Percentiles rank a stretch among this genome's conserved stretches.
These are phyloP conservation scores for Ceratocystis smalleyi DNA, from an alignment of 2,329 filamentous ascomycete genomes.

Conservation along the genomic window DNA sequence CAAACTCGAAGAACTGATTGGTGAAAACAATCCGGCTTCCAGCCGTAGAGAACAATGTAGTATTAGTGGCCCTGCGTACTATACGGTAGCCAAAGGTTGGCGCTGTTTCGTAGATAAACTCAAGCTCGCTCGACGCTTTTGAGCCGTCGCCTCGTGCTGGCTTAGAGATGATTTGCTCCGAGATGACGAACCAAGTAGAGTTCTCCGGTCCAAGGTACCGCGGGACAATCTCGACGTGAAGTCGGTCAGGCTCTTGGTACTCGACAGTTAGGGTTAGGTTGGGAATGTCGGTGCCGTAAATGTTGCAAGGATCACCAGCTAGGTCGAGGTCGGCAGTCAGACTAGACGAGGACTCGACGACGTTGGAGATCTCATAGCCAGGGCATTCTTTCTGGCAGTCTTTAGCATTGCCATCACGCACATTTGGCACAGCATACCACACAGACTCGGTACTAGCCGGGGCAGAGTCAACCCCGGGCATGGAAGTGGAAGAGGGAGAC, in stretches of 20 bases:
- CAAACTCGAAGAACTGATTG: conserved; percentile 64
- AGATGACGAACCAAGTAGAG: conserved; percentile 49
- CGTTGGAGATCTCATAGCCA: conserved; percentile 50
- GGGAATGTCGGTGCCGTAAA: conserved; percentile 61
- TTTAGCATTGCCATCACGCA: conserved; percentile 15
- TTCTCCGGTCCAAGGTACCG: conserved; percentile 46
- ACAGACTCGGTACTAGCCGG: background rate
- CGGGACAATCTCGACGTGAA: conserved; percentile 57
- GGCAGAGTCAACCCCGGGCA: background rate
- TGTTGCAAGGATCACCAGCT: conserved; percentile 56
- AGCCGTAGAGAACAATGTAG: conserved; percentile 52
- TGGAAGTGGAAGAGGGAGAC: background rate
- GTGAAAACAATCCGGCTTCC: conserved; percentile 54
- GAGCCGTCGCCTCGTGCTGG: conserved; percentile 54
- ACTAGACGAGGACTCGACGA: conserved; percentile 35
- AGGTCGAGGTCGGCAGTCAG: conserved; percentile 56
- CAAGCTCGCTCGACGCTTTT: conserved; percentile 42
- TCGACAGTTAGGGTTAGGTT: conserved; percentile 51
- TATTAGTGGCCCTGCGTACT: conserved; percentile 40
- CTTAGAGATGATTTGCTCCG: conserved; percentile 45
- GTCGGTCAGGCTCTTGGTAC: conserved; percentile 47
- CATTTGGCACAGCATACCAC: conserved; percentile 16
- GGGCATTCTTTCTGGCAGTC: conserved; percentile 38
- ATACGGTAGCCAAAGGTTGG: conserved; percentile 55
- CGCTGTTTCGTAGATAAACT: conserved; percentile 37